Evolutionary conservation across 2,329 filamentous ascomycete genomes (phyloP).

Genomic region (Neonectria coccinea): DNA sequence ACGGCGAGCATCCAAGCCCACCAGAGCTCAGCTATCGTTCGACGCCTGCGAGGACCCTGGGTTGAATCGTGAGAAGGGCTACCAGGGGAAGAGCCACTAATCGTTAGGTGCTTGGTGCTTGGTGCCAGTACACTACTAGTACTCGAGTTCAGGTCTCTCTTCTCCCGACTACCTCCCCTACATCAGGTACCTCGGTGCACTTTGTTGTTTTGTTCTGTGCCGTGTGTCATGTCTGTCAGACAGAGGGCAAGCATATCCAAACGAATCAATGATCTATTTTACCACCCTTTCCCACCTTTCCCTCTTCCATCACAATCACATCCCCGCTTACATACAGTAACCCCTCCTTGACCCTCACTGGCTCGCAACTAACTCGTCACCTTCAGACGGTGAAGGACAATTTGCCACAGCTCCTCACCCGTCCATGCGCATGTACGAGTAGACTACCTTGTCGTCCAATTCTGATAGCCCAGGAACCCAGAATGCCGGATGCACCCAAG

Average conservation of each 20-base stretch:
- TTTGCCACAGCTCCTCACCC: conserved; percentile 16
- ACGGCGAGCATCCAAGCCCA: conserved; percentile 30
- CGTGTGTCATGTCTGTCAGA: conserved; percentile 22
- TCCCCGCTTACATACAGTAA: conserved; percentile 20
- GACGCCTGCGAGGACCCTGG: conserved; percentile 21
- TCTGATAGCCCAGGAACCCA: neutral
- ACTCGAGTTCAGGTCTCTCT: neutral
- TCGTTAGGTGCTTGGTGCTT: neutral
- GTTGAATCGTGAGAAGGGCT: conserved; percentile 12
- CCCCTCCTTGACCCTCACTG: conserved; percentile 13
- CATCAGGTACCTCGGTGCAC: neutral
- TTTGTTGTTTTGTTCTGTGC: neutral
- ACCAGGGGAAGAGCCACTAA: neutral
- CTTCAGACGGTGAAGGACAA: neutral
- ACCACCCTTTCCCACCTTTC: conserved; percentile 19
- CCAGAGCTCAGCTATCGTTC: conserved; percentile 30
- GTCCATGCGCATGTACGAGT: conserved; percentile 5
- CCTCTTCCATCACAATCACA: conserved; percentile 26
- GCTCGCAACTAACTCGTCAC: conserved; percentile 8
- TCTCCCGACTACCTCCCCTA: neutral
- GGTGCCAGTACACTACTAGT: neutral
- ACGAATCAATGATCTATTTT: conserved; percentile 11
- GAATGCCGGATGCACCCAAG: neutral
- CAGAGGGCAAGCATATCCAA: conserved; percentile 8
- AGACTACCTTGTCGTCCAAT: neutral